Evolutionary conservation across 805 yeast species (phyloP).

Genomic region (Starmerella stellata): DNA sequence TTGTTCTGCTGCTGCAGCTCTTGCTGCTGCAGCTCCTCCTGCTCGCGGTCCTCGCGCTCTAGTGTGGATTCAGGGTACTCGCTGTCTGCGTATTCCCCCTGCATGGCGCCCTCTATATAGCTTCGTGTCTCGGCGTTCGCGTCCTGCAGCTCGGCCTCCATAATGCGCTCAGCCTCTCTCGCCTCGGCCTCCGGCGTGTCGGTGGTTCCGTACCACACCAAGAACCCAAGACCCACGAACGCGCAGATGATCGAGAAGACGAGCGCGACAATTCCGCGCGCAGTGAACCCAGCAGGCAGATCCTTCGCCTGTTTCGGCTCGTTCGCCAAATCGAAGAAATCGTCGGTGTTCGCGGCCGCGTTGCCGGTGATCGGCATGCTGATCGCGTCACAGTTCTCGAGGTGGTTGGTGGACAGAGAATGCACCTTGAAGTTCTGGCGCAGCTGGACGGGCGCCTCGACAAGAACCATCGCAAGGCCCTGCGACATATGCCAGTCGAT

Average conservation of each 20-base stretch:
- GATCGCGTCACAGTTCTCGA: conserved; percentile 38
- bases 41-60: no score
- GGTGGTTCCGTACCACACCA: conserved; percentile 69
- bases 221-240: conserved; percentile 57
- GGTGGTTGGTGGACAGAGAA: conserved; percentile 36
- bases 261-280: conserved; percentile 85
- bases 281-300: conserved; percentile 82
- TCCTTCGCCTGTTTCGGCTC: conserved; percentile 47
- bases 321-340: conserved; percentile 46
- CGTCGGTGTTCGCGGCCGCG: conserved; percentile 71
- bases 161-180: conserved; percentile 10
- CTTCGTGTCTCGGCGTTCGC: background rate
- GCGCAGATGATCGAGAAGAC: conserved; percentile 82
- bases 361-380: conserved; percentile 49
- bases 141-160: conserved; percentile 3
- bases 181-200: conserved; percentile 28
- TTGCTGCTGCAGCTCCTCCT: no score
- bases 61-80: no score
- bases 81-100: no score
- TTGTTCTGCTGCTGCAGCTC: no score
- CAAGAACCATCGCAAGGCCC: conserved; percentile 64
- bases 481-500: conserved; percentile 96
- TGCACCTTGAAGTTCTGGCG: conserved; percentile 34
- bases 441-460: conserved; percentile 68
- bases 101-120: background rate